These are phyloP conservation scores for Millerago galiae DNA, from an alignment of 805 yeast genomes.

Conservation along the genomic window DNA sequence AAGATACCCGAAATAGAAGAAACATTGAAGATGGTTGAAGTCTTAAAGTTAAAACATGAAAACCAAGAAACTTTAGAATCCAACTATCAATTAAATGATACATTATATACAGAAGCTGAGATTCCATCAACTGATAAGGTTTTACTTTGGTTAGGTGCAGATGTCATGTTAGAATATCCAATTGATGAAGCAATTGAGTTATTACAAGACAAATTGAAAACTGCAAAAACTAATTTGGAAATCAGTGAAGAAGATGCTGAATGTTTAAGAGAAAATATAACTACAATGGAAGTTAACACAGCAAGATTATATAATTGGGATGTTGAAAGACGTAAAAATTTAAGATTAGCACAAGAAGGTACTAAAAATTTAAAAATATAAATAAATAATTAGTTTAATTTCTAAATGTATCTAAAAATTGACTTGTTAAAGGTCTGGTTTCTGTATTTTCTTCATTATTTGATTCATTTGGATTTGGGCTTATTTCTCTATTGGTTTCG, in stretches of 20 bases:
- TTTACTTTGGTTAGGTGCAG: constrained; percentile 95
- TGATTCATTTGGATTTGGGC: constrained; percentile 18
- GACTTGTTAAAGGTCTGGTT: constrained; percentile 40
- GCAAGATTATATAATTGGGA: constrained; percentile 91
- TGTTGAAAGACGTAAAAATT: constrained; percentile 58
- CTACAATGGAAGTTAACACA: constrained; percentile 96
- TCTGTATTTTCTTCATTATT: constrained; percentile 21
- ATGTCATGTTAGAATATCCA: constrained; percentile 93
- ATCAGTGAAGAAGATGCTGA: constrained; percentile 79
- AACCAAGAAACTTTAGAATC: constrained; percentile 46
- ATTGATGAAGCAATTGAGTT: constrained; percentile 78
- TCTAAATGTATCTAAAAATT: constrained; percentile 41
- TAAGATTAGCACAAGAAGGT: constrained; percentile 37
- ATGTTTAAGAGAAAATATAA: constrained; percentile 78
- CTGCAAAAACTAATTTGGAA: constrained; percentile 52
- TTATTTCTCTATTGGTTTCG: constrained; percentile 6
- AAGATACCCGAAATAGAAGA: constrained; percentile 92
- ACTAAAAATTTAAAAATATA: constrained; percentile 28
- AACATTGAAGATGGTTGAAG: constrained; percentile 67
- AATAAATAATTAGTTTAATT: constrained; percentile 16
- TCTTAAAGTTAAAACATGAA: constrained; percentile 44
- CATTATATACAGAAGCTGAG: constrained; percentile 78
- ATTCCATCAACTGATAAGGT: constrained; percentile 63
- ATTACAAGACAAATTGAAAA: constrained; percentile 51
- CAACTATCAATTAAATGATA: constrained; percentile 91